Evolutionary conservation across 768 basidiomycete genomes (phyloP).

Genomic region (Gymnopilus dilepis): DNA sequence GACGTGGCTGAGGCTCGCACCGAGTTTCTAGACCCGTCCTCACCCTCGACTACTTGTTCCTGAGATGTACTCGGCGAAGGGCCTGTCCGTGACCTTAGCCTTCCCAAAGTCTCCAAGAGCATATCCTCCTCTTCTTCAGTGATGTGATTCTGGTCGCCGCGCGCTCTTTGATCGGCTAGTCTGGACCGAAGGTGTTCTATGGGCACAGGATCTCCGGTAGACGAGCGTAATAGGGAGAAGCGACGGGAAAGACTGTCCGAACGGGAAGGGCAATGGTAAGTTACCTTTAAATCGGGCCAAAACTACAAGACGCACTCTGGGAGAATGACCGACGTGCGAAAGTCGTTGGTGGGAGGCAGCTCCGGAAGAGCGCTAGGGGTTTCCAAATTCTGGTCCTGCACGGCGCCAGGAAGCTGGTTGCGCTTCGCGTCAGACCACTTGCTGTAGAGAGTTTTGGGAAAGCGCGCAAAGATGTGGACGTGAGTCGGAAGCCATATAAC

Average conservation of each 20-base stretch:
- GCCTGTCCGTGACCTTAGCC: slow-evolving; percentile 40
- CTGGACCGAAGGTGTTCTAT: slow-evolving; percentile 64
- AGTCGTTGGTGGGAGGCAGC: slow-evolving; percentile 74
- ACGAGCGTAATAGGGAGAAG: slow-evolving; percentile 77
- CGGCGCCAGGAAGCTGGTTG: slow-evolving; percentile 42
- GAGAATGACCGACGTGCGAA: slow-evolving; percentile 85
- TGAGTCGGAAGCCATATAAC: slow-evolving; percentile 3
- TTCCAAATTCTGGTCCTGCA: slow-evolving; percentile 33
- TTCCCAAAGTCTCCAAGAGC: slow-evolving; percentile 75
- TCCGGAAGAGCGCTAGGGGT: slow-evolving; percentile 50
- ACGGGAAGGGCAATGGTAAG: slow-evolving; percentile 20
- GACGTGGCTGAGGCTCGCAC: slow-evolving; percentile 41
- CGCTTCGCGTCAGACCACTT: slow-evolving; percentile 80
- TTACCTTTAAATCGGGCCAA: slow-evolving; percentile 16
- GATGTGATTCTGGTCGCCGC: slow-evolving; percentile 69
- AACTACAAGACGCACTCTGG: slow-evolving; percentile 62
- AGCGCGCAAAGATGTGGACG: slow-evolving; percentile 11
- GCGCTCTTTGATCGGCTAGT: slow-evolving; percentile 77
- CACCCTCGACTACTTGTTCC: slow-evolving; percentile 37
- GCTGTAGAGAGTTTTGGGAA: slow-evolving; percentile 41
- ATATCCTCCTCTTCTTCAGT: slow-evolving; percentile 87
- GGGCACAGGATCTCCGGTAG: slow-evolving; percentile 67
- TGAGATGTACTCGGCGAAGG: slow-evolving; percentile 38
- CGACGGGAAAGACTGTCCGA: slow-evolving; percentile 73
- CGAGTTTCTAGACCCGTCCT: slow-evolving; percentile 37